Conservation (phyloP, 2,329 filamentous ascomycete genomes). For the Talaromyces verruculosus region DNA sequence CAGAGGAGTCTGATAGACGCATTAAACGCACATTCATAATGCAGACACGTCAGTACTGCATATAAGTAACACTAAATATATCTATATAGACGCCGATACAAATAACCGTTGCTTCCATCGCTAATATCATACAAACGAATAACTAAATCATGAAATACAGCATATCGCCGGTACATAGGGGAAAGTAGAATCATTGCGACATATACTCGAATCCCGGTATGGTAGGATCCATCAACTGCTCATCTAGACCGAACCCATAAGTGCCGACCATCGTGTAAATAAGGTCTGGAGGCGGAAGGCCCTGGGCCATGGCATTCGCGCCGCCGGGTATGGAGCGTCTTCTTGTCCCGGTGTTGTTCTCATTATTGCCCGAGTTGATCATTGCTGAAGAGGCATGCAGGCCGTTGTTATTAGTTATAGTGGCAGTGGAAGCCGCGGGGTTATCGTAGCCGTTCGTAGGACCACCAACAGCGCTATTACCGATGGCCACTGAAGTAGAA, state of each 20-base stretch:
- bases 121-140: not conserved
- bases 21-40: not conserved
- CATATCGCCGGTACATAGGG: not conserved
- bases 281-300: conserved; percentile 42
- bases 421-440: not conserved
- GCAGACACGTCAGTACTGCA: not conserved
- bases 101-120: not conserved
- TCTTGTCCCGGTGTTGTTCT: not conserved
- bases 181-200: conserved; percentile 25
- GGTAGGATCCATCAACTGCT: conserved; percentile 44
- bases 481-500: conserved; percentile 5
- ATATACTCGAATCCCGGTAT: conserved; percentile 45
- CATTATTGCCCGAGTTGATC: not conserved
- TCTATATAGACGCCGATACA: not conserved
- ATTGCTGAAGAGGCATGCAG: not conserved
- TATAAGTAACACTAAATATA: not conserved
- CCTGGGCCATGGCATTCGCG: conserved; percentile 43
- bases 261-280: conserved; percentile 48
- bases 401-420: not conserved
- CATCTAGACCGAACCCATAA: conserved; percentile 44
- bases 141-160: not conserved
- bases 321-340: conserved; percentile 39
- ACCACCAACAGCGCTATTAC: not conserved
- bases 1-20: not conserved
- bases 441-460: conserved; percentile 3